Evolutionary conservation across 2,329 filamentous ascomycete species (phyloP).

Genomic region (Claviceps pazoutovae): DNA sequence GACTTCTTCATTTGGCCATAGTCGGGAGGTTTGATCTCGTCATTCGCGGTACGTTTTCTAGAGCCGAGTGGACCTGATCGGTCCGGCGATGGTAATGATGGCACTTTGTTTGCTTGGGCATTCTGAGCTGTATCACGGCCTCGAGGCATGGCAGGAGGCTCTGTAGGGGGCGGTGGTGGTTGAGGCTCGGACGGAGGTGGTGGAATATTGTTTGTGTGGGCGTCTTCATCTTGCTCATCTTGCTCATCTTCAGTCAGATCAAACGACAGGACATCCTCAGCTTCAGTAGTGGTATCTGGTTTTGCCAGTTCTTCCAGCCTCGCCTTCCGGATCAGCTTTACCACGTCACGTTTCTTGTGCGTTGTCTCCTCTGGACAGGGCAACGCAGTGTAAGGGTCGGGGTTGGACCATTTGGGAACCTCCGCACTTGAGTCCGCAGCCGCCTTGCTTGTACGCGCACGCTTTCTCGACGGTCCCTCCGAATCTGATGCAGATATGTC

Average conservation of each 20-base stretch:
- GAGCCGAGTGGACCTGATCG: slow-evolving; percentile 37
- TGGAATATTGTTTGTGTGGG: slow-evolving; percentile 8
- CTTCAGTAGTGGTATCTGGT: slow-evolving; percentile 38
- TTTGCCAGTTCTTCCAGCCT: slow-evolving; percentile 44
- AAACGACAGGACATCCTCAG: slow-evolving; percentile 83
- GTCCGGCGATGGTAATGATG: slow-evolving; percentile 13
- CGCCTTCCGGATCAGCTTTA: slow-evolving; percentile 83
- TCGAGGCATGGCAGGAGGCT: not conserved
- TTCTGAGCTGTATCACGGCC: not conserved
- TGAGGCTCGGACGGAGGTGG: slow-evolving; percentile 11
- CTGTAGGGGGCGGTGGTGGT: slow-evolving; percentile 3
- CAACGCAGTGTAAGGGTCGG: slow-evolving; percentile 80
- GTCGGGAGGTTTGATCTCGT: slow-evolving; percentile 46
- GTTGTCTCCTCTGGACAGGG: slow-evolving; percentile 63
- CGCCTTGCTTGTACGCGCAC: slow-evolving; percentile 15
- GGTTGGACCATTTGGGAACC: slow-evolving; percentile 81
- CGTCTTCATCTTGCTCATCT: slow-evolving; percentile 15
- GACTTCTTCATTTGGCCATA: slow-evolving; percentile 38
- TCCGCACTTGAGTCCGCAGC: slow-evolving; percentile 24
- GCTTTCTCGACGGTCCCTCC: slow-evolving; percentile 28
- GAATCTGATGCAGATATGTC: slow-evolving; percentile 32
- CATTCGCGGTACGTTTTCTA: slow-evolving; percentile 62
- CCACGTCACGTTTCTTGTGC: slow-evolving; percentile 71
- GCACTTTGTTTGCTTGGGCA: slow-evolving; percentile 10
- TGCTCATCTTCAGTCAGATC: slow-evolving; percentile 48